Evolutionary conservation across 306 rosid species (phyloP).

Genomic region (Argentina anserina): DNA sequence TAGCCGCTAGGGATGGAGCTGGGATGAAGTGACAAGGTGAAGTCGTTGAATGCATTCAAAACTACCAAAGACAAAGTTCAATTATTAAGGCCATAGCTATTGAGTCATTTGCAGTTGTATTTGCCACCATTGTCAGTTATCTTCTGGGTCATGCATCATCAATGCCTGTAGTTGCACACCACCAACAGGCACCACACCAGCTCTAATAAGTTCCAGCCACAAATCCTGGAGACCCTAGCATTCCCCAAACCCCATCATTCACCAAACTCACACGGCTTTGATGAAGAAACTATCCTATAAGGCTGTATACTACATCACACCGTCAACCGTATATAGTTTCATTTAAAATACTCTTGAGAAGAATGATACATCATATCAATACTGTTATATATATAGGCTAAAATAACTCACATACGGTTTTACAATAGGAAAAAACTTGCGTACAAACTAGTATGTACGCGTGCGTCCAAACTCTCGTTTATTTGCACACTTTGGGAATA

Average conservation of each 20-base stretch:
- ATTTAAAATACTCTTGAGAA: background rate
- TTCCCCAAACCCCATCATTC: background rate
- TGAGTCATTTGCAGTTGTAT: slow-evolving; percentile 1
- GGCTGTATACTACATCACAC: background rate
- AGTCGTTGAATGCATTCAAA: background rate
- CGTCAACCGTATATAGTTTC: background rate
- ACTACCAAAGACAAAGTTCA: slow-evolving; percentile 3
- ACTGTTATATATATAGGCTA: background rate
- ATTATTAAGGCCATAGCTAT: background rate
- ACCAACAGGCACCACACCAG: too few relatives aligned
- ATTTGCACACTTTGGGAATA: too few relatives aligned
- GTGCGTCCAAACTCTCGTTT: too few relatives aligned
- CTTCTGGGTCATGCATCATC: slow-evolving; percentile 10
- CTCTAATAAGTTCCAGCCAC: slow-evolving; percentile 11
- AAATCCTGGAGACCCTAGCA: slow-evolving; percentile 10
- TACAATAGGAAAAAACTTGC: too few relatives aligned
- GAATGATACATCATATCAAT: background rate
- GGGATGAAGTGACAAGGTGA: background rate
- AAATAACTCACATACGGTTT: background rate
- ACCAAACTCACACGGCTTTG: background rate
- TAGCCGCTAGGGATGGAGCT: background rate
- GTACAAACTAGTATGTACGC: too few relatives aligned
- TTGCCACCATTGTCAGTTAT: background rate
- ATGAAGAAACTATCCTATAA: background rate
- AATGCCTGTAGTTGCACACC: background rate